Base-by-base conservation (phyloP, 306 rosid genomes). In the Canavalia ensiformis region DNA sequence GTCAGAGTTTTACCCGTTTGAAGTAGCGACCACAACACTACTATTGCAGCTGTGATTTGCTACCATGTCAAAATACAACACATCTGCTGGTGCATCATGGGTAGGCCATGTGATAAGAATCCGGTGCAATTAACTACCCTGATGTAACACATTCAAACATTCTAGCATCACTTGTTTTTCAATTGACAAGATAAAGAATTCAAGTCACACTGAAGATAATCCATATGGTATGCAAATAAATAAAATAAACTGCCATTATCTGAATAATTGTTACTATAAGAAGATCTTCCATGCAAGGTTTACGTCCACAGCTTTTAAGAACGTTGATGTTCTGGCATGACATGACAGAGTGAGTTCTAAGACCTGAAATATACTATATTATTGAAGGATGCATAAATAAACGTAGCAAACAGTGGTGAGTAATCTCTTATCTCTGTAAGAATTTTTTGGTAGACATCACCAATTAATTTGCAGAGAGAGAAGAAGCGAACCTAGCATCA, bases 401-500 rank as follows among this genome's bases (percentile, higher is more conserved):
- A 10, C 68, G 64, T 56, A 65, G 69, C 79, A 65, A 50, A 76
- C 46, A 79, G 25, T 37, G 57, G 73, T 87, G 76, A 84, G 84
- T 74, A 44, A 72, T 67, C 50, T 77, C 81, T 71, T 41, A 79
- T 81, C 73, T 72, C 77, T 63, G 82, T 10, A 71, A 60, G 46
- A 74, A 54, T 68, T 73, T 82, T 37, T 65, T 84, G 87, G 87
- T 74, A 77, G 72, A 73, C 42, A 78, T 52, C 74, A 77, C 85
- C 90, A 81, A 84, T 64, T 46, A 84, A 77, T 84, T 80, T 81
- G 84, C 86, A 62, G 75, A 82, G 77, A 84, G 84, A 73, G 41
- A 62, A 72, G 86, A 46, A 78, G 84, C 90, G 81, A 84, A 84
- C 90, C 88, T 74, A 84, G 66, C 72, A 73, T 77, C 86, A 73